Evolutionary conservation across 2,329 filamentous ascomycete genomes (phyloP).

Genomic region (Talaromyces sp.): DNA sequence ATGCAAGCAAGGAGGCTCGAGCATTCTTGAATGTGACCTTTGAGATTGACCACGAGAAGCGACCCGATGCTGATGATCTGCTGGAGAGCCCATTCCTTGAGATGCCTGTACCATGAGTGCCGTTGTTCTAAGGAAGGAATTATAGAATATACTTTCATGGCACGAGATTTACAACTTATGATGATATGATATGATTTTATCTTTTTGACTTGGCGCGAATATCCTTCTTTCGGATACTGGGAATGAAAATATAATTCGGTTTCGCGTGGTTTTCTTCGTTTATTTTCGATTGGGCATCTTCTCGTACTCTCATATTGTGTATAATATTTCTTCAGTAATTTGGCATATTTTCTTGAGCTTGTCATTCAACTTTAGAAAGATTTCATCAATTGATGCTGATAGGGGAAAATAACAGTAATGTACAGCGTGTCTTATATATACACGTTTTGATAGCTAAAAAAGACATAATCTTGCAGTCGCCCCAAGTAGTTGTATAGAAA

Average conservation of each 20-base stretch:
- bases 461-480: not conserved
- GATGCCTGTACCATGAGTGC: slow-evolving; percentile 44
- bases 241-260: not conserved
- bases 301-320: not conserved
- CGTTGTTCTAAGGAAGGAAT: not conserved
- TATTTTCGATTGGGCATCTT: not conserved
- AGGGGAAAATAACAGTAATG: not conserved
- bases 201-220: not conserved
- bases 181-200: not conserved
- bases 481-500: not conserved
- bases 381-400: not conserved
- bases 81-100: slow-evolving; percentile 76
- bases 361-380: not conserved
- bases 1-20: slow-evolving; percentile 76
- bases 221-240: not conserved
- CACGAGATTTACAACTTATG: not conserved
- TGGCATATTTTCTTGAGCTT: not conserved
- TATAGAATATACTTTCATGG: not conserved
- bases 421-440: not conserved
- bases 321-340: not conserved
- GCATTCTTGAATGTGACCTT: slow-evolving; percentile 84
- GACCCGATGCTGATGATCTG: slow-evolving; percentile 87
- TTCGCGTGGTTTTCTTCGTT: not conserved
- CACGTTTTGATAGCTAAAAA: not conserved
- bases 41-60: slow-evolving; percentile 87